These are phyloP conservation scores for Backusella circina DNA, from an alignment of 192 early-diverging fungal genomes.

Conservation along the genomic window DNA sequence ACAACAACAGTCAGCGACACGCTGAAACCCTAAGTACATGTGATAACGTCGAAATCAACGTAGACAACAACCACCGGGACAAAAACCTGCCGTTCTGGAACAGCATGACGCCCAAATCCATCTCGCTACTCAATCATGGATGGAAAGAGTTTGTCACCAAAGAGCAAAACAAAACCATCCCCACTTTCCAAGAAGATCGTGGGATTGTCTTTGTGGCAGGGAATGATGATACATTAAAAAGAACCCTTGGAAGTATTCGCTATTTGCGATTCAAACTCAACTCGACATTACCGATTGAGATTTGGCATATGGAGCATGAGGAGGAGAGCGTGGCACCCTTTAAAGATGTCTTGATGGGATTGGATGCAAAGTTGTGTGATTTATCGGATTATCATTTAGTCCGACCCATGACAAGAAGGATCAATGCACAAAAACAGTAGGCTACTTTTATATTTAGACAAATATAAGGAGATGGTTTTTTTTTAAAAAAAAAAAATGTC, in stretches of 20 bases:
- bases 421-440: constrained; percentile 19
- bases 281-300: constrained; percentile 25
- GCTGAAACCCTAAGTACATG: neutral
- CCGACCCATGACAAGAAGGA: constrained; percentile 13
- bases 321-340: neutral
- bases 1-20: neutral
- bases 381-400: constrained; percentile 15
- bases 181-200: neutral
- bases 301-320: constrained; percentile 33
- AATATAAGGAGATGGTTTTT: neutral
- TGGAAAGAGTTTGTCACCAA: constrained; percentile 24
- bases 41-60: constrained; percentile 15
- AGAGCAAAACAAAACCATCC: neutral
- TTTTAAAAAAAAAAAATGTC: neutral
- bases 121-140: neutral
- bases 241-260: constrained; percentile 13
- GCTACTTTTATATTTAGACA: neutral
- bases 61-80: constrained; percentile 19
- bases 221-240: constrained; percentile 27
- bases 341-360: neutral
- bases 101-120: constrained; percentile 2
- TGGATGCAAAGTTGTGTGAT: constrained; percentile 15
- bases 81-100: constrained; percentile 22
- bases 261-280: constrained; percentile 6
- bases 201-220: constrained; percentile 35